Evolutionary conservation across 177 flowering plant genomes (phyloP).

Genomic region (Vitis hybrid): DNA sequence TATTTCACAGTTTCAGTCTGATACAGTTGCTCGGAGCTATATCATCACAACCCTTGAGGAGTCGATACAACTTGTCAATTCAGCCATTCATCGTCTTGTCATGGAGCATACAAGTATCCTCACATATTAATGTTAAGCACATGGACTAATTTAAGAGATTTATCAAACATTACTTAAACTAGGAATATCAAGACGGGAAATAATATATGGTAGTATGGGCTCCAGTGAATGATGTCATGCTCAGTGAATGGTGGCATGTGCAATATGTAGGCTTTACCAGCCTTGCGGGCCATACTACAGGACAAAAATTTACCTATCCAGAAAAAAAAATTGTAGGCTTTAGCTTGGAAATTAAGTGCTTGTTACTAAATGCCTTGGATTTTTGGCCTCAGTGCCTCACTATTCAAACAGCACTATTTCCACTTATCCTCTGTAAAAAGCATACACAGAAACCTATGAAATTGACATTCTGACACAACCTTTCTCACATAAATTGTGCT

Average conservation of each 20-base stretch:
- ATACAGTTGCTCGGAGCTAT: conserved; percentile 93
- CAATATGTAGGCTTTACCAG: no score
- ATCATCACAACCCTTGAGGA: conserved; percentile 89
- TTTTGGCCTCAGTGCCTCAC: no score
- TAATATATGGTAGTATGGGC: no score
- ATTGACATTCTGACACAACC: background rate
- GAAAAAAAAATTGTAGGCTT: no score
- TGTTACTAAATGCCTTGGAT: no score
- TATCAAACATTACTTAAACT: no score
- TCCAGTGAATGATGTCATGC: no score
- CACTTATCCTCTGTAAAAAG: background rate
- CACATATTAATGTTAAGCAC: background rate
- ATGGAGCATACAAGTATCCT: conserved; percentile 97
- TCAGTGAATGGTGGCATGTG: no score
- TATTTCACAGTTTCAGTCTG: conserved; percentile 77
- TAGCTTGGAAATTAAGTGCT: no score
- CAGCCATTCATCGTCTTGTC: conserved; percentile 68
- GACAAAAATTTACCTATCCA: no score
- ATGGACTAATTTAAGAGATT: background rate
- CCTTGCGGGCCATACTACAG: no score
- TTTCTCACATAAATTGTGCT: background rate
- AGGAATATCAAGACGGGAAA: no score
- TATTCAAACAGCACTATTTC: background rate
- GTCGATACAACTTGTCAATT: conserved; percentile 78
- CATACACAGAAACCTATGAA: background rate